Conservation (phyloP, 208 protist species). For the Trypanosoma platydactyli region DNA sequence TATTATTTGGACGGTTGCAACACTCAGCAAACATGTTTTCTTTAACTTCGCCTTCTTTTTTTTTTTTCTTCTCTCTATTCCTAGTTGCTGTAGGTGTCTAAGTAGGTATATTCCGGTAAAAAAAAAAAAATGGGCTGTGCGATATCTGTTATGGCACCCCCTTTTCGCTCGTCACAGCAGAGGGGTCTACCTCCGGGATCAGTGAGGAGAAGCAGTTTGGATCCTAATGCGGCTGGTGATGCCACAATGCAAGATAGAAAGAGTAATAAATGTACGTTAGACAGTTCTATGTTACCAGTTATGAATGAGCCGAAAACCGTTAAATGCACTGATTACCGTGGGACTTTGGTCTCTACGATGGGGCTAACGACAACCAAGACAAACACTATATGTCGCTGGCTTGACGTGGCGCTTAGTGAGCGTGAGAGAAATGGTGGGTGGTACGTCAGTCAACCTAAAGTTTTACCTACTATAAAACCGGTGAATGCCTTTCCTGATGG, state of each 20-base stretch:
- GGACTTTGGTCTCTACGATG: constrained; percentile 42
- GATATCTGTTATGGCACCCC: no score
- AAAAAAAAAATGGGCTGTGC: constrained; percentile 1
- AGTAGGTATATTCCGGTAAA: background rate
- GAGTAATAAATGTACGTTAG: background rate
- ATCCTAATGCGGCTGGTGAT: background rate
- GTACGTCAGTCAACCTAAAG: constrained; percentile 28
- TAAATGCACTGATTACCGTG: constrained; percentile 48
- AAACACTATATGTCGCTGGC: constrained; percentile 67
- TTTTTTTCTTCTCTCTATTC: background rate
- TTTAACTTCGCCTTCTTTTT: background rate
- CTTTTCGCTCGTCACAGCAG: background rate
- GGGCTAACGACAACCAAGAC: constrained; percentile 52
- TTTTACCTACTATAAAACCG: no score
- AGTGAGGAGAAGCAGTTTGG: background rate
- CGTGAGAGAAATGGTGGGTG: constrained; percentile 42
- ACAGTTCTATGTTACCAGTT: no score
- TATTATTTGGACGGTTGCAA: background rate
- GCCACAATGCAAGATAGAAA: background rate
- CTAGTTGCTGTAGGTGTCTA: background rate
- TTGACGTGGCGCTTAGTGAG: constrained; percentile 49
- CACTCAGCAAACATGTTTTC: background rate
- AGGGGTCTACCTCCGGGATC: background rate
- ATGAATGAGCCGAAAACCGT: no score
- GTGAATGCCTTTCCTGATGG: no score